Percentiles rank a stretch among this genome's conserved stretches.
These are phyloP conservation scores for Lipomyces chichibuensis DNA, from an alignment of 805 yeast genomes.

Conservation along the genomic window DNA sequence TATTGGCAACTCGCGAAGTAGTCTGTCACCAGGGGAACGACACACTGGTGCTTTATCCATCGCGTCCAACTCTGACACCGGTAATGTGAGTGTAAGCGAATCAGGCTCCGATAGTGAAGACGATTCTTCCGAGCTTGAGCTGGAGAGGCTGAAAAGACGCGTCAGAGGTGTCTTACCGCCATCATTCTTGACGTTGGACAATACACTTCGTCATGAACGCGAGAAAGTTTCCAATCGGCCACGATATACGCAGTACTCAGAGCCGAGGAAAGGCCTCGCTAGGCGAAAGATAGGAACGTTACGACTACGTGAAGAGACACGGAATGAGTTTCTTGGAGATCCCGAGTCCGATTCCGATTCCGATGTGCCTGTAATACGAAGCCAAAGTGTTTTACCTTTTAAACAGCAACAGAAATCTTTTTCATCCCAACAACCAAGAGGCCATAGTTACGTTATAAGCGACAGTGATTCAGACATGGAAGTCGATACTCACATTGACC, in stretches of 20 bases:
- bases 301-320: neutral
- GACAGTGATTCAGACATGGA: constrained; percentile 15
- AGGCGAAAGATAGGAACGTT: constrained; percentile 27
- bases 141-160: constrained; percentile 34
- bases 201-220: constrained; percentile 1
- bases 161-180: constrained; percentile 40
- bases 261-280: constrained; percentile 33
- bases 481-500: constrained; percentile 21
- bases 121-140: constrained; percentile 24
- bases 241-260: constrained; percentile 1
- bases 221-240: constrained; percentile 1
- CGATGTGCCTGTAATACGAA: constrained; percentile 6
- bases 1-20: neutral
- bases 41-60: neutral
- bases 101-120: constrained; percentile 8
- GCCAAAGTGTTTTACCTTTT: neutral
- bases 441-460: neutral
- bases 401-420: neutral
- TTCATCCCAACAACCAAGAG: neutral
- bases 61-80: neutral
- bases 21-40: neutral
- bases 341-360: constrained; percentile 27
- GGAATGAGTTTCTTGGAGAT: constrained; percentile 21
- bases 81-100: neutral
- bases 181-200: constrained; percentile 37